Percentiles rank a stretch among this genome's conserved stretches.
Conservation (phyloP, 495 filamentous ascomycete species). For the Tuber microsphaerosporum region DNA sequence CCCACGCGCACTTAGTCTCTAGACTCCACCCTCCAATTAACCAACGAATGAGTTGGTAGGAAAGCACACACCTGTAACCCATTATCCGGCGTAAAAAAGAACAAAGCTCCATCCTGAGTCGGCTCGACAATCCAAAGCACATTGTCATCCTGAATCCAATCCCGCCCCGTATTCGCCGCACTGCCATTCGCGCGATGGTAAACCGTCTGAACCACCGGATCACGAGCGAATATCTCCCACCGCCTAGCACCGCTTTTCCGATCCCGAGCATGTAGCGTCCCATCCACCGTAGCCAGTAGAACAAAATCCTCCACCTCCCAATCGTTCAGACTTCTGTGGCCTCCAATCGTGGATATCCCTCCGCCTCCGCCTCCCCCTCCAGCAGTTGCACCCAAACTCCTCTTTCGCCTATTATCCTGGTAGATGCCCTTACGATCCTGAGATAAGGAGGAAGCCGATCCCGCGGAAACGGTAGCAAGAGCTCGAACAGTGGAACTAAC, state of each 20-base stretch:
- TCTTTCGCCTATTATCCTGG: not conserved
- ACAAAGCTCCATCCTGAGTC: constrained; percentile 78
- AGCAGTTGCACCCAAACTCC: not conserved
- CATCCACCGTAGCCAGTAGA: constrained; percentile 98
- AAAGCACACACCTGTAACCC: constrained; percentile 40
- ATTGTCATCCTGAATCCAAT: constrained; percentile 61
- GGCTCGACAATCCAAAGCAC: constrained; percentile 97
- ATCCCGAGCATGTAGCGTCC: constrained; percentile 87
- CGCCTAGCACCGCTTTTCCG: constrained; percentile 70
- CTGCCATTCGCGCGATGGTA: constrained; percentile 71
- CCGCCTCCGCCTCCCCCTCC: not conserved
- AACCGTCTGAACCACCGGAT: constrained; percentile 81
- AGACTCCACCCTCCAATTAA: not conserved
- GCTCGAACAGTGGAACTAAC: constrained; percentile 1
- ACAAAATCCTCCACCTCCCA: constrained; percentile 99
- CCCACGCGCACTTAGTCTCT: not conserved
- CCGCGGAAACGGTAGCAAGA: not conserved
- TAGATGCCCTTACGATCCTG: not conserved
- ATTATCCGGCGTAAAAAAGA: constrained; percentile 64
- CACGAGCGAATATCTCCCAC: constrained; percentile 76
- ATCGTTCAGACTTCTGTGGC: constrained; percentile 58
- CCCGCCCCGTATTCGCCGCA: constrained; percentile 42
- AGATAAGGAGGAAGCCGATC: not conserved
- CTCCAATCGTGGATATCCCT: not conserved
- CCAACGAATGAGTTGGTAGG: not conserved